A percentile compares a stretch with the other conserved stretches of the same genome.
These are phyloP conservation scores for Aspergillus sp. DNA, from an alignment of 2,329 filamentous ascomycete species.

Conservation along the genomic window DNA sequence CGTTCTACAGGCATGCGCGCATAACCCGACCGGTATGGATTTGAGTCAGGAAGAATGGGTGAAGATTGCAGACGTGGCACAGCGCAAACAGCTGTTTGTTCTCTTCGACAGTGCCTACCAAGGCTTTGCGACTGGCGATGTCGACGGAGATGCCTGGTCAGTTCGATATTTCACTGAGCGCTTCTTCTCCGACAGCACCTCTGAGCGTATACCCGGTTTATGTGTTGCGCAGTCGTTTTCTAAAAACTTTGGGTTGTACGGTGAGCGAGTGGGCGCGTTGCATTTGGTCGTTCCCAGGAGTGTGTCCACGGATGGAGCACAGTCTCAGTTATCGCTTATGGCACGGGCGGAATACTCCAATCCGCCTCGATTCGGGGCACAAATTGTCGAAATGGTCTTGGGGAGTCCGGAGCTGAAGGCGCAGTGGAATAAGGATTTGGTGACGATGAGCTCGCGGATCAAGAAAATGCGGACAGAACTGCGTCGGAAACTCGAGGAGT, in stretches of 20 bases:
- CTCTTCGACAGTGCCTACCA: slow-evolving; percentile 95
- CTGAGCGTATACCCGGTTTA: too few species aligned
- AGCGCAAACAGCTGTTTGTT: slow-evolving; percentile 72
- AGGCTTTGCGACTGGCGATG: slow-evolving; percentile 82
- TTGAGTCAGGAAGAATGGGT: slow-evolving; percentile 81
- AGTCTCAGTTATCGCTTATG: slow-evolving; percentile 7
- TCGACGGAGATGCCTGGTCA: slow-evolving; percentile 72
- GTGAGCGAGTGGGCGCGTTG: slow-evolving; percentile 84
- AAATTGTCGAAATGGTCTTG: slow-evolving; percentile 24
- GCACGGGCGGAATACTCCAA: slow-evolving; percentile 24
- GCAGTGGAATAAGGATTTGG: slow-evolving; percentile 30
- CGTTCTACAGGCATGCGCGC: slow-evolving; percentile 83
- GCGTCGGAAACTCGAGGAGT: slow-evolving; percentile 16
- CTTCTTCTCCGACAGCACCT: slow-evolving; percentile 1
- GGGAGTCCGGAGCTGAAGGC: slow-evolving; percentile 11
- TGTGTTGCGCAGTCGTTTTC: slow-evolving; percentile 48
- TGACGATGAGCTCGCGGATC: slow-evolving; percentile 32
- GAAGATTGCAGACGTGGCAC: slow-evolving; percentile 67
- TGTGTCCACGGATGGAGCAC: slow-evolving; percentile 4
- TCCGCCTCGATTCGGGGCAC: slow-evolving; percentile 24
- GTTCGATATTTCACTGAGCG: slow-evolving; percentile 69
- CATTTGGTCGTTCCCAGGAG: slow-evolving; percentile 42
- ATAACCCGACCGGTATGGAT: slow-evolving; percentile 94
- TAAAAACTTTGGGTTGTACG: slow-evolving; percentile 69
- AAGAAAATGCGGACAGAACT: slow-evolving; percentile 30